Conservation (phyloP, 306 rosid genomes). For the Prunus armeniaca region DNA sequence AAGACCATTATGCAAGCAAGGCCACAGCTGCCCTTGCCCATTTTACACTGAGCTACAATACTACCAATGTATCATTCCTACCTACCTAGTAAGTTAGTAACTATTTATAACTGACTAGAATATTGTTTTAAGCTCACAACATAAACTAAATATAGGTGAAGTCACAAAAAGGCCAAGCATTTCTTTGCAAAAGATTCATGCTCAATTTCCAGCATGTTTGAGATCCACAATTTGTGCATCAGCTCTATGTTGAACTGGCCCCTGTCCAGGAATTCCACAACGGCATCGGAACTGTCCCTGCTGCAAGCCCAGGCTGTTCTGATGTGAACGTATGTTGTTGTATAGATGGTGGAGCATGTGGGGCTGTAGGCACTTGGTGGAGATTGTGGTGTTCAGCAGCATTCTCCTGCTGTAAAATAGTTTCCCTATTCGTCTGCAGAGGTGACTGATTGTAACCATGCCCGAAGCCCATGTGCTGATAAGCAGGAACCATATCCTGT, state of each 20-base stretch:
- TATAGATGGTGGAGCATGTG: neutral
- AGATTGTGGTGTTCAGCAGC: neutral
- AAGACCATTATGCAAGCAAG: neutral
- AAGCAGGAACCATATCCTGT: neutral
- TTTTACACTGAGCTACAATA: neutral
- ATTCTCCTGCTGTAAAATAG: neutral
- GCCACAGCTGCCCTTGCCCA: neutral
- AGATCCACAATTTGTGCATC: neutral
- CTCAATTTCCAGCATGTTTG: neutral
- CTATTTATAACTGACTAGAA: neutral
- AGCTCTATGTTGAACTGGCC: neutral
- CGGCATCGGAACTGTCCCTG: neutral
- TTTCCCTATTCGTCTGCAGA: neutral
- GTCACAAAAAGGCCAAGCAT: neutral
- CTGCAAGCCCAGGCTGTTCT: neutral
- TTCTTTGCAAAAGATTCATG: neutral
- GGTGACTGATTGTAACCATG: slow-evolving; percentile 4
- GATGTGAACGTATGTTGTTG: neutral
- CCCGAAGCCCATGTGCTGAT: neutral
- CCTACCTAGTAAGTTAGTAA: neutral
- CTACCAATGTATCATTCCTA: neutral
- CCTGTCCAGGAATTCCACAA: neutral
- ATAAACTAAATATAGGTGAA: neutral
- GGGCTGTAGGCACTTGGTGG: neutral
- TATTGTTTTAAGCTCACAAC: neutral